phyloP scores from a whole-genome alignment of 495 filamentous ascomycete genomes.

The Penicillium daleae region DNA sequence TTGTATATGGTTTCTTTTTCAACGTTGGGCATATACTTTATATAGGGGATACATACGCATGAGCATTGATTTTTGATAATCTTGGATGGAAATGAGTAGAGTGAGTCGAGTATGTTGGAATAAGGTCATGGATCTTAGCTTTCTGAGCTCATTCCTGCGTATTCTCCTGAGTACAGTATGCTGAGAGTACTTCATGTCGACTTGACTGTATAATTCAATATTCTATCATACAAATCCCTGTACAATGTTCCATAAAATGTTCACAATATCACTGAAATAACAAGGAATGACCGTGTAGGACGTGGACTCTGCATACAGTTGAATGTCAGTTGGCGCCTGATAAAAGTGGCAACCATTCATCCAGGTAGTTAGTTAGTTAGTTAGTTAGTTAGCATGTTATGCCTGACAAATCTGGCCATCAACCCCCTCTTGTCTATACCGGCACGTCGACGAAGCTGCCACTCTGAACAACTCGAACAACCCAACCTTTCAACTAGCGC shows the following conservation, averaged over 20 bases:
- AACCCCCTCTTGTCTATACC: not conserved
- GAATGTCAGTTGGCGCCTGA: not conserved
- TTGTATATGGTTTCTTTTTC: conserved; percentile 19
- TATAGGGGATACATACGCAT: not conserved
- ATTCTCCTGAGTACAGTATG: not conserved
- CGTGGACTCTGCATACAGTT: not conserved
- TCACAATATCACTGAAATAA: too few species aligned
- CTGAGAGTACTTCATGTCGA: not conserved
- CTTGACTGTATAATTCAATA: not conserved
- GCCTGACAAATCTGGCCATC: not conserved
- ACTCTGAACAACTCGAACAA: too few species aligned
- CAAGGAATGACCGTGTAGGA: too few species aligned
- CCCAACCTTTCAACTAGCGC: not conserved
- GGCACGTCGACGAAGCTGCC: not conserved
- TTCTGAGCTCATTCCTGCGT: not conserved
- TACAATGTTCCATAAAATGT: too few species aligned
- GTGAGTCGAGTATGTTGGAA: not conserved
- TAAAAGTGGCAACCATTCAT: not conserved
- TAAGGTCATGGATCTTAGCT: not conserved
- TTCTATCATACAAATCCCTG: too few species aligned
- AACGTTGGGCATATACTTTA: conserved; percentile 14
- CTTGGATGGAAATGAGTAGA: not conserved
- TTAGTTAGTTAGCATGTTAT: too few species aligned
- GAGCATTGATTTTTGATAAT: not conserved
- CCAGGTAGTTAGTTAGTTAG: too few species aligned